phyloP scores from a whole-genome alignment of 1,284 basidiomycete species.

The Cryptococcus maquisensis region DNA sequence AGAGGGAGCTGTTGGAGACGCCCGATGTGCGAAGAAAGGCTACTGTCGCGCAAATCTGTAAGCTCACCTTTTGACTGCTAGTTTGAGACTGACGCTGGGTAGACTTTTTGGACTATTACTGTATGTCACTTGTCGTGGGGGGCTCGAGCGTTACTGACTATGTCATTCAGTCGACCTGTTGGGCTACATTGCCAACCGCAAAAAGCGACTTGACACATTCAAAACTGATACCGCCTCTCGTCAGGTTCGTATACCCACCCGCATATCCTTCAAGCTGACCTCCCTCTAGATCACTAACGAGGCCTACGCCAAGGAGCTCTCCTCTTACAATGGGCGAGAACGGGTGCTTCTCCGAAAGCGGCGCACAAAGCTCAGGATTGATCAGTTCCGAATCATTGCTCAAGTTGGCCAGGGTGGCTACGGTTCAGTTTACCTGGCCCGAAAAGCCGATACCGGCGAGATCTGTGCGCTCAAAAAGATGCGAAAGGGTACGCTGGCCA shows the following conservation, averaged over 20 bases:
- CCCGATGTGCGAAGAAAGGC: slow-evolving; percentile 86
- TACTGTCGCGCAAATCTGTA: slow-evolving; percentile 91
- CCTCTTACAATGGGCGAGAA: slow-evolving; percentile 85
- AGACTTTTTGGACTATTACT: slow-evolving; percentile 95
- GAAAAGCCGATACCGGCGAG: slow-evolving; percentile 85
- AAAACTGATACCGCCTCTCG: slow-evolving; percentile 74
- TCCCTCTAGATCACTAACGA: slow-evolving; percentile 50
- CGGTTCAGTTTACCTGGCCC: slow-evolving; percentile 88
- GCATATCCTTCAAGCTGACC: neutral
- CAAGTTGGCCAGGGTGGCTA: slow-evolving; percentile 97
- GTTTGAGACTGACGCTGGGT: slow-evolving; percentile 4
- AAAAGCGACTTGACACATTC: slow-evolving; percentile 73
- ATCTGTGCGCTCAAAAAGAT: slow-evolving; percentile 95
- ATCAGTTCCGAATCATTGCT: slow-evolving; percentile 90
- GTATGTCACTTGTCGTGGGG: slow-evolving; percentile 17
- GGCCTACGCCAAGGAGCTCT: slow-evolving; percentile 74
- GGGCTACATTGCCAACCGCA: slow-evolving; percentile 77
- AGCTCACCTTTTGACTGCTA: slow-evolving; percentile 18
- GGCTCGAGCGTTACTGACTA: slow-evolving; percentile 1
- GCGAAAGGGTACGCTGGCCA: slow-evolving; percentile 83
- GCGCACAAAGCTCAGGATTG: slow-evolving; percentile 76
- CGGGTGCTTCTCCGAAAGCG: slow-evolving; percentile 83
- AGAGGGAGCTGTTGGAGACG: slow-evolving; percentile 73
- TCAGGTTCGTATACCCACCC: slow-evolving; percentile 49
- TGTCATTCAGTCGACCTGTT: slow-evolving; percentile 62